phyloP scores from a whole-genome alignment of 164 flowering plant species.

The Hamamelis virginiana region DNA sequence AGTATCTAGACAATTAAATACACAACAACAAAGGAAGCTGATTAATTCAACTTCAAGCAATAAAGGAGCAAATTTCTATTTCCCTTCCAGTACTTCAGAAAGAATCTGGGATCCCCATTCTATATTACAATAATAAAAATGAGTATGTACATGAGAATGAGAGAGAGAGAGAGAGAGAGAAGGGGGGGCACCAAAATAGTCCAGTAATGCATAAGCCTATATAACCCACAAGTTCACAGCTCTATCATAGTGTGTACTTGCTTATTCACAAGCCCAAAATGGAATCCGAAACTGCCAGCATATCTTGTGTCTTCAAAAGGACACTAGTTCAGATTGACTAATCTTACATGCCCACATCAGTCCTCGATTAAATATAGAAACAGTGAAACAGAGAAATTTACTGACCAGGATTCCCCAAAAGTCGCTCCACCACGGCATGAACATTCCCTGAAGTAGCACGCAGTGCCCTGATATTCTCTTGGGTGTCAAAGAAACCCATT shows the following conservation, averaged over 20 bases:
- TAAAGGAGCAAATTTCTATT: too few species aligned
- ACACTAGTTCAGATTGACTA: too few species aligned
- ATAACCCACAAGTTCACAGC: constrained; percentile 16
- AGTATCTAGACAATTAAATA: too few species aligned
- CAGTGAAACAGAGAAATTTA: constrained; percentile 18
- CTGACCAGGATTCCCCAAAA: constrained; percentile 69
- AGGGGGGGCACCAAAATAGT: background rate
- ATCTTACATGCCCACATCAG: background rate
- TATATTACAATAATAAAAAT: too few species aligned
- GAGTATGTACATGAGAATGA: too few species aligned
- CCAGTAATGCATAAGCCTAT: constrained; percentile 6
- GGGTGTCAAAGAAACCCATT: constrained; percentile 81
- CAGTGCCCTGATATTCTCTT: constrained; percentile 84
- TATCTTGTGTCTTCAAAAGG: too few species aligned
- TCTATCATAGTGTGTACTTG: constrained; percentile 12
- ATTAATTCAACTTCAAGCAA: too few species aligned
- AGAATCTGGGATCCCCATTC: too few species aligned
- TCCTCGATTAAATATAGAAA: background rate
- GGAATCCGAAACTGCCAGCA: constrained; percentile 6
- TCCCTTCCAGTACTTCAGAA: too few species aligned
- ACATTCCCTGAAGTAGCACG: constrained; percentile 82
- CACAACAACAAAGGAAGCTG: too few species aligned
- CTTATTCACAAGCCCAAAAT: constrained; percentile 15
- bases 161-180: background rate
- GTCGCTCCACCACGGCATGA: constrained; percentile 93